Percentiles rank a stretch among this genome's conserved stretches.
Conservation (phyloP, 2,329 filamentous ascomycete genomes). For the Xylaria sp. region DNA sequence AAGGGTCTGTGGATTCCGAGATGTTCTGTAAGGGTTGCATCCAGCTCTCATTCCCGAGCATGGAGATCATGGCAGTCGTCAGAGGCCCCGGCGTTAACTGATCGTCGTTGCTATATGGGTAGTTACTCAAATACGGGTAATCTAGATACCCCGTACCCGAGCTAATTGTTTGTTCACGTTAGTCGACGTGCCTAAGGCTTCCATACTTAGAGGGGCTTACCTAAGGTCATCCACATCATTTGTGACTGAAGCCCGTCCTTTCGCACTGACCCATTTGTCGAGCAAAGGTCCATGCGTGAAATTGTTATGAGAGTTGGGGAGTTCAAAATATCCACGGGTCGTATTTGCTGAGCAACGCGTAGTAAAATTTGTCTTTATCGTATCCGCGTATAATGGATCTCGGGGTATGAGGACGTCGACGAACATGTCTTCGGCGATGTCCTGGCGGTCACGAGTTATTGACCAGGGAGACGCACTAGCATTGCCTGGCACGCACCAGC, state of each 20-base stretch:
- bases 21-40: constrained; percentile 10
- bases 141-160: neutral
- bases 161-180: neutral
- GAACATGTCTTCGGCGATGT: constrained; percentile 5
- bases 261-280: neutral
- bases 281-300: constrained; percentile 5
- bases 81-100: constrained; percentile 4
- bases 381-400: too few species aligned
- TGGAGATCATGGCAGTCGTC: neutral
- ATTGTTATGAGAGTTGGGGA: constrained; percentile 13
- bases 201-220: neutral
- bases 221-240: neutral
- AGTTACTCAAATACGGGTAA: neutral
- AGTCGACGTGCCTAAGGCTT: neutral
- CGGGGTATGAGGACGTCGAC: neutral
- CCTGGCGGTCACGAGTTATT: neutral
- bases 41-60: constrained; percentile 15
- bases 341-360: constrained; percentile 9
- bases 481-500: constrained; percentile 13
- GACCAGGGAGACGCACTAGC: neutral
- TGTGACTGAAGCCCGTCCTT: neutral
- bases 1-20: neutral
- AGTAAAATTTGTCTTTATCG: neutral
- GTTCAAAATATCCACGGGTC: constrained; percentile 12
- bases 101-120: neutral